A percentile compares a stretch with the other conserved stretches of the same genome.
phyloP scores from a whole-genome alignment of 2,329 filamentous ascomycete genomes.

The Fusarium sp. region DNA sequence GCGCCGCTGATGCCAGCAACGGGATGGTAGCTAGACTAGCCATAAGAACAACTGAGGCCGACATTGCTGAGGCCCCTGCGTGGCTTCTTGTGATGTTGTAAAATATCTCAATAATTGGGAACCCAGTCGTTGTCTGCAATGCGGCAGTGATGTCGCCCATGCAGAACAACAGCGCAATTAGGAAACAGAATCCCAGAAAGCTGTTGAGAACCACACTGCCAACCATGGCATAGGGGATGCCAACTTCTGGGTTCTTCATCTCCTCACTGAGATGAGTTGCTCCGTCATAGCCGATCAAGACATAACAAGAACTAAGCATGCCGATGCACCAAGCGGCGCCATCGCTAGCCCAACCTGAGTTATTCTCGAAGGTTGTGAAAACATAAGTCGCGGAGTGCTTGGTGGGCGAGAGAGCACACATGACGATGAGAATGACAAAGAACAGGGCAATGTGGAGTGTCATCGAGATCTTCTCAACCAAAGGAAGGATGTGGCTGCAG shows the following conservation, averaged over 20 bases:
- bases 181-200: conserved; percentile 14
- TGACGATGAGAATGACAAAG: conserved; percentile 12
- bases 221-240: conserved; percentile 24
- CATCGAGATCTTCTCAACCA: conserved; percentile 18
- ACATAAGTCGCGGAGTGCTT: conserved; percentile 18
- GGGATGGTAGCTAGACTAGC: conserved; percentile 22
- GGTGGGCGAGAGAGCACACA: conserved; percentile 12
- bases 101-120: conserved; percentile 31
- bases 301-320: conserved; percentile 34
- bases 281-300: conserved; percentile 29
- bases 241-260: conserved; percentile 21
- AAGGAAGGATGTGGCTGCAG: conserved; percentile 10
- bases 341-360: conserved; percentile 27
- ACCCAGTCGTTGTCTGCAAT: neutral
- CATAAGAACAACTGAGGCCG: conserved; percentile 7
- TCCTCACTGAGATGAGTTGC: conserved; percentile 33
- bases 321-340: conserved; percentile 32
- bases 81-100: conserved; percentile 5
- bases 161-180: conserved; percentile 21
- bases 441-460: neutral
- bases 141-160: conserved; percentile 21
- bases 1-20: conserved; percentile 17
- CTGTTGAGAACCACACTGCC: conserved; percentile 17
- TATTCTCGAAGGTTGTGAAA: conserved; percentile 24
- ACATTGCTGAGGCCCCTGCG: neutral